phyloP scores from a whole-genome alignment of 1,284 basidiomycete species.

The Naganishia sp. region DNA sequence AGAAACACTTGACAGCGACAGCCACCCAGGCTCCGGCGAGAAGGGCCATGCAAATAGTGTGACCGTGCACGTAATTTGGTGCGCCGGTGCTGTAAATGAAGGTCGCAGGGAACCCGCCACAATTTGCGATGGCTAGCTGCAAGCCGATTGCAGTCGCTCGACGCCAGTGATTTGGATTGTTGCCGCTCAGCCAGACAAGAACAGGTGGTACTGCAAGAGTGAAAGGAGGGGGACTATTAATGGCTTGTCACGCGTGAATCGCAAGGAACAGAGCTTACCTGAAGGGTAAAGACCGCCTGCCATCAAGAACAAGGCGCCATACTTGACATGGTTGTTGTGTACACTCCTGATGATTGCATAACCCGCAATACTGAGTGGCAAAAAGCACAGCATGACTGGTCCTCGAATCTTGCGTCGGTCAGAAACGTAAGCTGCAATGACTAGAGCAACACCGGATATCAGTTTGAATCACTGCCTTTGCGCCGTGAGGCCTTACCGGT shows the following conservation, averaged over 20 bases:
- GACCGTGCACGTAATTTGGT: conserved; percentile 42
- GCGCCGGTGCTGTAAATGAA: conserved; percentile 45
- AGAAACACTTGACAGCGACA: conserved; percentile 40
- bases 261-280: conserved; percentile 3
- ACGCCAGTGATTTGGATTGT: conserved; percentile 43
- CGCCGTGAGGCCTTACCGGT: not conserved
- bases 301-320: conserved; percentile 47
- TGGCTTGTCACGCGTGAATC: not conserved
- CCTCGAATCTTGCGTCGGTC: conserved; percentile 48
- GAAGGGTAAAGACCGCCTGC: conserved; percentile 43
- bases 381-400: conserved; percentile 46
- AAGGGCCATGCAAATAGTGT: conserved; percentile 46
- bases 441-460: not conserved
- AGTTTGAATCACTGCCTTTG: no score
- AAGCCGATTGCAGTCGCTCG: conserved; percentile 47
- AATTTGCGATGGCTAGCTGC: conserved; percentile 49
- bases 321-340: conserved; percentile 36
- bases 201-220: conserved; percentile 39
- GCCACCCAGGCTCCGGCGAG: conserved; percentile 43
- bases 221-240: no score
- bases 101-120: conserved; percentile 47
- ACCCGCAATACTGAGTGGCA: conserved; percentile 47
- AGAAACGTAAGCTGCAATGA: conserved; percentile 47
- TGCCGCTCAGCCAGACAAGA: conserved; percentile 42
- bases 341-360: conserved; percentile 44